phyloP scores from a whole-genome alignment of 208 protist species.

The Naegleria lovaniensis region DNA sequence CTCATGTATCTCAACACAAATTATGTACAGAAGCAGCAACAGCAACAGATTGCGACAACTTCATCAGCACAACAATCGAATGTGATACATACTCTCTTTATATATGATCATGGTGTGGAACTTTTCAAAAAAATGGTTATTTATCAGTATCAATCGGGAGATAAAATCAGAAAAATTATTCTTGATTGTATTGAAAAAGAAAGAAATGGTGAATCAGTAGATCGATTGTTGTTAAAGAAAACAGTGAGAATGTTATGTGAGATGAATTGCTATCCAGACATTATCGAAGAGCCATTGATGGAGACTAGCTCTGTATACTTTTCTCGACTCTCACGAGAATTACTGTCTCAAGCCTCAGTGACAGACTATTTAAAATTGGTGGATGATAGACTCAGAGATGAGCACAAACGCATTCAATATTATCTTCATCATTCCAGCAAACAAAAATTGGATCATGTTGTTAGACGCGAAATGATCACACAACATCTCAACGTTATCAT shows the following conservation, averaged over 20 bases:
- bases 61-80: neutral
- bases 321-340: too few relatives aligned
- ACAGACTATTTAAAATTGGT: constrained; percentile 52
- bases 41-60: neutral
- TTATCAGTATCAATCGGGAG: neutral
- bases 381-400: constrained; percentile 39
- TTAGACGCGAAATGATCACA: constrained; percentile 54
- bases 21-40: neutral
- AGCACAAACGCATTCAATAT: constrained; percentile 51
- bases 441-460: constrained; percentile 45
- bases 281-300: neutral
- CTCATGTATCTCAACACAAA: constrained; percentile 64
- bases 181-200: neutral
- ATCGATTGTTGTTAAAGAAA: neutral
- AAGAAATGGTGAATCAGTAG: constrained; percentile 1
- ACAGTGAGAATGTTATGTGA: neutral
- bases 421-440: constrained; percentile 53
- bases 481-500: constrained; percentile 58
- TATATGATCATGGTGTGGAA: neutral
- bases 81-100: neutral
- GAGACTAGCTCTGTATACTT: neutral
- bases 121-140: neutral
- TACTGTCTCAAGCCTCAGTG: neutral
- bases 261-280: neutral
- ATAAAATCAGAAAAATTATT: neutral